phyloP scores from a whole-genome alignment of 2,329 filamentous ascomycete genomes.

The Botryosphaeria dothidea region DNA sequence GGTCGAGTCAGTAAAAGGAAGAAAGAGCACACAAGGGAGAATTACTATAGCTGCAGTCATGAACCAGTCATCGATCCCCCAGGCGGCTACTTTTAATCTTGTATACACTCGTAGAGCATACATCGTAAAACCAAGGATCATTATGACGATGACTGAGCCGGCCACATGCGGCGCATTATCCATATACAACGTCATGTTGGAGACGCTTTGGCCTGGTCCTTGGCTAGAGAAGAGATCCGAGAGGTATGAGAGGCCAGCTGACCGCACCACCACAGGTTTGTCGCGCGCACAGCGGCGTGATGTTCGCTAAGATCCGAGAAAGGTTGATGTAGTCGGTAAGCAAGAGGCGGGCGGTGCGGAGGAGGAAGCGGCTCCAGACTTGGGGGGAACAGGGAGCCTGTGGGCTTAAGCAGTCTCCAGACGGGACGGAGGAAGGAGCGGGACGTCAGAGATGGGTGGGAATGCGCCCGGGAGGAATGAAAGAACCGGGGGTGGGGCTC shows the following conservation, averaged over 20 bases:
- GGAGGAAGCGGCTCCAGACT: neutral
- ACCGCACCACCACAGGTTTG: neutral
- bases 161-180: conserved; percentile 25
- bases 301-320: neutral
- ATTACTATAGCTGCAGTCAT: conserved; percentile 27
- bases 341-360: neutral
- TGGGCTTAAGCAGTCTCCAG: conserved; percentile 1
- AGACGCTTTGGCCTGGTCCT: too few relatives aligned
- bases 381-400: neutral
- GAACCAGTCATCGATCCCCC: conserved; percentile 34
- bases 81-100: conserved; percentile 24
- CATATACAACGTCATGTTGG: neutral
- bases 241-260: neutral
- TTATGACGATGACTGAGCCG: conserved; percentile 25
- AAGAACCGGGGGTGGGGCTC: conserved; percentile 8
- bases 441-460: conserved; percentile 4
- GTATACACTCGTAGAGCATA: conserved; percentile 26
- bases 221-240: neutral
- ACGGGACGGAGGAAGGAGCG: neutral
- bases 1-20: conserved; percentile 9
- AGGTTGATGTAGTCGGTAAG: neutral
- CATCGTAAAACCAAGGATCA: conserved; percentile 23
- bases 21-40: neutral
- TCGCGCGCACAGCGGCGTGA: neutral
- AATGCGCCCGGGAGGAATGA: conserved; percentile 2